phyloP scores from a whole-genome alignment of 192 early-diverging fungal species.

The Coemansia sp. region DNA sequence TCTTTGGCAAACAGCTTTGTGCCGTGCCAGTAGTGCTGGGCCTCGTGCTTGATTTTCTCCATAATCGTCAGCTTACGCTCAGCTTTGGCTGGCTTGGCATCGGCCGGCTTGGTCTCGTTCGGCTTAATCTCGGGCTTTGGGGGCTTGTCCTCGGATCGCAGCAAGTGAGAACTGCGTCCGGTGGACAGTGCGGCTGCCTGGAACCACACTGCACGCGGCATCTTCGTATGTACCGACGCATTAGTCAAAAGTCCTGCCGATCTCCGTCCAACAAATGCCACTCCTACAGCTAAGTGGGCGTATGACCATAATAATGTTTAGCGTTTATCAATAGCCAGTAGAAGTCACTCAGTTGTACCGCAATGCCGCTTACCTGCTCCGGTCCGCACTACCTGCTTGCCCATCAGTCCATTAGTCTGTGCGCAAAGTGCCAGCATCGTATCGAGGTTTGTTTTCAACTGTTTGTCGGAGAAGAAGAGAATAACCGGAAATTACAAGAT shows the following conservation, averaged over 20 bases:
- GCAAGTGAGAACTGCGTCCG: constrained; percentile 11
- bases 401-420: not conserved
- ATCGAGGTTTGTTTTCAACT: no score
- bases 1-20: constrained; percentile 88
- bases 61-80: constrained; percentile 61
- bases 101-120: not conserved
- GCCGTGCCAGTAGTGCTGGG: constrained; percentile 89
- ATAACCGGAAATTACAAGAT: no score
- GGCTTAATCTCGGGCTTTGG: not conserved
- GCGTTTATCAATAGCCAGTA: not conserved
- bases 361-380: constrained; percentile 15
- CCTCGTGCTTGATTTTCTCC: constrained; percentile 84
- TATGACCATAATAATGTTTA: not conserved
- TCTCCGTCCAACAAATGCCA: constrained; percentile 11
- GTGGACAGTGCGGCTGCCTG: constrained; percentile 31
- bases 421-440: constrained; percentile 9
- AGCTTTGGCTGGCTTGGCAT: constrained; percentile 3
- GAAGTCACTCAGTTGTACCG: not conserved
- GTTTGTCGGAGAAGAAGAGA: no score
- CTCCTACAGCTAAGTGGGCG: constrained; percentile 2
- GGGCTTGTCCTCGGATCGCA: constrained; percentile 1
- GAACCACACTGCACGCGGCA: constrained; percentile 28
- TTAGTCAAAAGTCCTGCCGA: not conserved
- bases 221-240: not conserved
- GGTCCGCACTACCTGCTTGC: constrained; percentile 10